Conservation (phyloP, 352 stramenopile species). For the Globisporangium cystogenes region DNA sequence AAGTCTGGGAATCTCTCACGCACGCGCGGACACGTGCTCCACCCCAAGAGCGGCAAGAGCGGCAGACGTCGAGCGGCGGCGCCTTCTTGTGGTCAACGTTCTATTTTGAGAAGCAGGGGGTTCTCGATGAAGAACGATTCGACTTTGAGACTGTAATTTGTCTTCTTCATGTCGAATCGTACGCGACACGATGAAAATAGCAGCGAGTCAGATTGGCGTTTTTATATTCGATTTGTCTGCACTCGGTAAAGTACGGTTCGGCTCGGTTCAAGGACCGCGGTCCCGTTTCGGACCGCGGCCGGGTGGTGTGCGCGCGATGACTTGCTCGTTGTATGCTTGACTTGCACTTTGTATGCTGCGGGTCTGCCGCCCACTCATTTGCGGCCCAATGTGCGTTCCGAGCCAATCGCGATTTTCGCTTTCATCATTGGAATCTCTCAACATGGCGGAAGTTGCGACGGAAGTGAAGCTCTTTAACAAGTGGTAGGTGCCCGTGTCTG, state of each 20-base stretch:
- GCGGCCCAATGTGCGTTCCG: conserved; percentile 3
- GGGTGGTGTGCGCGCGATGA: conserved; percentile 11
- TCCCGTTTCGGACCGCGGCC: not conserved
- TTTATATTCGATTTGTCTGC: too few relatives aligned
- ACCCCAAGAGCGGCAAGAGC: too few relatives aligned
- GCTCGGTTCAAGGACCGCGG: too few relatives aligned
- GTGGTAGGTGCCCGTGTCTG: conserved; percentile 56
- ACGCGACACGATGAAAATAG: not conserved
- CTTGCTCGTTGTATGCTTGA: conserved; percentile 54
- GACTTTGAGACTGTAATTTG: too few relatives aligned
- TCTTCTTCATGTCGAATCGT: too few relatives aligned
- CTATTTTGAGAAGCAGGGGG: too few relatives aligned
- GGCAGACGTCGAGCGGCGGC: too few relatives aligned
- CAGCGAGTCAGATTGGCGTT: too few relatives aligned
- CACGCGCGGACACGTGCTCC: too few relatives aligned
- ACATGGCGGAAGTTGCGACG: conserved; percentile 89
- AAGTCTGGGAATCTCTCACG: too few relatives aligned
- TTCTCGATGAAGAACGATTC: too few relatives aligned
- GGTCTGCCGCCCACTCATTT: conserved; percentile 86
- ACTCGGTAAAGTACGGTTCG: conserved; percentile 3
- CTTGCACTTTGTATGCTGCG: conserved; percentile 46
- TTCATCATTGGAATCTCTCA: conserved; percentile 89
- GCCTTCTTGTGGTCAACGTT: too few relatives aligned
- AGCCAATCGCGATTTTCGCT: conserved; percentile 22
- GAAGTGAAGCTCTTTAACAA: conserved; percentile 96